Evolutionary conservation across 2,329 filamentous ascomycete genomes (phyloP).

Genomic region (Diplocarpon rosae): DNA sequence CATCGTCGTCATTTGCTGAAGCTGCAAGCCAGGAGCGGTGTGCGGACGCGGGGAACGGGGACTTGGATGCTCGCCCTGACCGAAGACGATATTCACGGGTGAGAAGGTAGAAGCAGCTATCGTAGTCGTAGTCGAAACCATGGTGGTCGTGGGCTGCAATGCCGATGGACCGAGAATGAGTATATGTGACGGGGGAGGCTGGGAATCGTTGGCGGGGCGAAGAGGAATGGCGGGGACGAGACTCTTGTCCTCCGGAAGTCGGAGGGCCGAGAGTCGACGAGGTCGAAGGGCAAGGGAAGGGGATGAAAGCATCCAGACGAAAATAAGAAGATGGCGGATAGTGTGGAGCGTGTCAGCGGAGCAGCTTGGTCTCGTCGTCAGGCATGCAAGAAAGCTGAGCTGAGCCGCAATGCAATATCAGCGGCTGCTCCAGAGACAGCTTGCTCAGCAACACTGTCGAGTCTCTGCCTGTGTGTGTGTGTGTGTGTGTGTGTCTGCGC

Average conservation of each 20-base stretch:
- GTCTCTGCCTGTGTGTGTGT: background rate
- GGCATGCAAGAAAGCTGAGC: constrained; percentile 9
- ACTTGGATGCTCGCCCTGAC: constrained; percentile 38
- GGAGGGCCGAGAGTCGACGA: constrained; percentile 14
- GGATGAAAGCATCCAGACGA: too few relatives aligned
- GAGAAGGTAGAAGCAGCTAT: constrained; percentile 45
- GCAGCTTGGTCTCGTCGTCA: constrained; percentile 12
- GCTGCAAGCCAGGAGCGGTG: constrained; percentile 33
- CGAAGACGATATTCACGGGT: constrained; percentile 31
- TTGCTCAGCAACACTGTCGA: background rate
- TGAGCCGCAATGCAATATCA: constrained; percentile 14
- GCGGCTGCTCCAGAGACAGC: background rate
- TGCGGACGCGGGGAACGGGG: constrained; percentile 40
- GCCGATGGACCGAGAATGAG: constrained; percentile 7
- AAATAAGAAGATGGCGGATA: background rate
- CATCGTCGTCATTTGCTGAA: constrained; percentile 25
- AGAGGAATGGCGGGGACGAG: constrained; percentile 8
- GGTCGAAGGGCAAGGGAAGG: constrained; percentile 3
- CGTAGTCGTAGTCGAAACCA: constrained; percentile 51
- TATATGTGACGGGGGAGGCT: constrained; percentile 19
- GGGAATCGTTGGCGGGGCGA: constrained; percentile 13
- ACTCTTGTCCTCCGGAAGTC: constrained; percentile 9
- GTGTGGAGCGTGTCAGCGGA: constrained; percentile 1
- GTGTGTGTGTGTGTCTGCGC: too few relatives aligned
- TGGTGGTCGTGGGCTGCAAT: constrained; percentile 26